A percentile compares a stretch with the other conserved stretches of the same genome.
These are phyloP conservation scores for Umbilicus rupestris DNA, from an alignment of 164 flowering plant species.

Conservation along the genomic window DNA sequence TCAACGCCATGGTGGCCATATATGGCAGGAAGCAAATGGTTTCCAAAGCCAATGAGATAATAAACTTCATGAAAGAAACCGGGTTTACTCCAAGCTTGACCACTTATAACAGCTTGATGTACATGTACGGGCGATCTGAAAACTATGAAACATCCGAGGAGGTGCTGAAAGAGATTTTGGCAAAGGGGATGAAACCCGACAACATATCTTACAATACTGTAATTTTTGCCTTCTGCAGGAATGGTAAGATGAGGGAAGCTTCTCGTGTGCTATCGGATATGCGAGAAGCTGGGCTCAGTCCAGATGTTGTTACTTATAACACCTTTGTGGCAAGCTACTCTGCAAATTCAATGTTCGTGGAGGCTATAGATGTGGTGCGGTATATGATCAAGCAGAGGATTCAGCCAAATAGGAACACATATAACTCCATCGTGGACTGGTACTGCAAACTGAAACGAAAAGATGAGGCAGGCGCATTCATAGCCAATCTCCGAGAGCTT, in stretches of 20 bases:
- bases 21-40: constrained; percentile 83
- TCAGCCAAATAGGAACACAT: constrained; percentile 65
- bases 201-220: constrained; percentile 71
- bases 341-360: constrained; percentile 67
- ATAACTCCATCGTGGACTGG: constrained; percentile 78
- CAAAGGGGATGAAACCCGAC: constrained; percentile 60
- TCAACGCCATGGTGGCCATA: constrained; percentile 79
- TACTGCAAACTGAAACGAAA: constrained; percentile 57
- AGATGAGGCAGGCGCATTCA: constrained; percentile 56
- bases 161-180: constrained; percentile 47
- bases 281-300: constrained; percentile 44
- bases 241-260: constrained; percentile 71
- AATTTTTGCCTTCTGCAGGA: constrained; percentile 67
- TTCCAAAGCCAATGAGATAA: constrained; percentile 51
- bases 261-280: constrained; percentile 64
- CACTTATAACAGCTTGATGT: constrained; percentile 86
- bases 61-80: constrained; percentile 54
- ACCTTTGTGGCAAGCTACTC: constrained; percentile 76
- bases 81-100: constrained; percentile 77
- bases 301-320: constrained; percentile 76
- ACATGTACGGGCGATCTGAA: constrained; percentile 66
- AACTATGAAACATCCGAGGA: constrained; percentile 58
- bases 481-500: constrained; percentile 43
- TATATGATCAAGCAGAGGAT: constrained; percentile 77
- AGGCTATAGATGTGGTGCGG: constrained; percentile 62